Evolutionary conservation across 805 yeast genomes (phyloP), one percentile per base, ranked within the genome.

Genomic region (Yarrowia sp.): DNA sequence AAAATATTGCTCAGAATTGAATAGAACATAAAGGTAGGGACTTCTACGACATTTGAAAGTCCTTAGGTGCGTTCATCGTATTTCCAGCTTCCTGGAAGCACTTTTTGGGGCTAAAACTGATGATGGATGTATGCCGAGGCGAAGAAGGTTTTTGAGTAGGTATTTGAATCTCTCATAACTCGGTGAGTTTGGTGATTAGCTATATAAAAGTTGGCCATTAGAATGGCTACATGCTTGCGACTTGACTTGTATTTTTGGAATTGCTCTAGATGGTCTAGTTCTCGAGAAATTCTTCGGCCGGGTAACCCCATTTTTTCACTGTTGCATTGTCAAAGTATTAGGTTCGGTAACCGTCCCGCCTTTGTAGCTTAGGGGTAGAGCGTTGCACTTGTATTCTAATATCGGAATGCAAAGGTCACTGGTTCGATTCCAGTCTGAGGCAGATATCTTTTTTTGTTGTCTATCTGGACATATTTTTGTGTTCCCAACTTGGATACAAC

Each of bases 341-440:
- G 56, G 28, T 49, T 49, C 24, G n/a, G 24, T 54, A 12, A 26
- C 16, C 19, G 4, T 26, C 30, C 30, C 4, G 62, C 62, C 62
- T 54, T 54, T 54, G 62, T 54, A 54, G 62, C 62, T 54, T 54
- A 54, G 62, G 62, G 62, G 62, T 54, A 54, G 62, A 54, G 62
- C 62, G 62, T 54, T 54, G 62, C 62, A 54, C 62, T 54, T 54
- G 62, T 54, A 54, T 54, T 54, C 35, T 28, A 26, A 32, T 38
- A 36, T 52, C 17, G 62, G 46, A 38, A 54, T 54, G 62, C 62
- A 54, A 54, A 54, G 62, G 62, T 54, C 62, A 54, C 62, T 54
- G 62, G 62, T 54, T 54, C 62, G 62, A 54, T 54, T 54, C 62
- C 62, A 54, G 62, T 54, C 62, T 54, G 62, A 54, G 62, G 62